A percentile compares a stretch with the other conserved stretches of the same genome.
phyloP scores from a whole-genome alignment of 768 basidiomycete species.

The Suillus placidus region DNA sequence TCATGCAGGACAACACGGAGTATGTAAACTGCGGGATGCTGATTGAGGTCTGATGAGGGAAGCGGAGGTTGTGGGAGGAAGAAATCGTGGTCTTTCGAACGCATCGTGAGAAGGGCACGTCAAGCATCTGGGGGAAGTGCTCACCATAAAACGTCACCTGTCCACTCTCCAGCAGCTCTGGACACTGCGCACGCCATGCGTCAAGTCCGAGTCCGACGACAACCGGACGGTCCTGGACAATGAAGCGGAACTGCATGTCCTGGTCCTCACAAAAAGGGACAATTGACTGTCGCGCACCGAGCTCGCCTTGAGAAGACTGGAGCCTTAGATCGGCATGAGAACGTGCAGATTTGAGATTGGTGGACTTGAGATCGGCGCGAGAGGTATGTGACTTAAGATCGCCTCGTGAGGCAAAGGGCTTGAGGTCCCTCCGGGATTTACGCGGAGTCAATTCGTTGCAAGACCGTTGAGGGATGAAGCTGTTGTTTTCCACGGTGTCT shows the following conservation, averaged over 20 bases:
- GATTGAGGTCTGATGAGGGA: constrained; percentile 33
- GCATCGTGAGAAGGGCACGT: neutral
- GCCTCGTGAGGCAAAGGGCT: constrained; percentile 4
- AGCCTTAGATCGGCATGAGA: neutral
- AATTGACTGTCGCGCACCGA: neutral
- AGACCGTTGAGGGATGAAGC: neutral
- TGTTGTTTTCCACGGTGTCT: neutral
- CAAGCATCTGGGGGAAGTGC: constrained; percentile 4
- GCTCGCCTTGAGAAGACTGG: neutral
- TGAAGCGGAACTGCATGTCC: constrained; percentile 42
- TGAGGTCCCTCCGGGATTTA: neutral
- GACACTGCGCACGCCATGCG: constrained; percentile 63
- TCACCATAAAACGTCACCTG: constrained; percentile 57
- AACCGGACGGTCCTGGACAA: constrained; percentile 63
- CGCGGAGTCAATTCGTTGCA: neutral
- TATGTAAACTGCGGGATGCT: constrained; percentile 63
- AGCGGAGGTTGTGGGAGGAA: constrained; percentile 59
- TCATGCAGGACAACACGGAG: constrained; percentile 76
- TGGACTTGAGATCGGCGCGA: neutral
- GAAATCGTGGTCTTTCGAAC: constrained; percentile 65
- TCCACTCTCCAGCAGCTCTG: constrained; percentile 57
- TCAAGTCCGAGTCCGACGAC: constrained; percentile 55
- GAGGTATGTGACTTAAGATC: neutral
- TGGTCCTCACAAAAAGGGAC: neutral
- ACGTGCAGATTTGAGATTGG: neutral